Conservation (phyloP, 805 yeast species). For the Nakazawaea laoshanensis region DNA sequence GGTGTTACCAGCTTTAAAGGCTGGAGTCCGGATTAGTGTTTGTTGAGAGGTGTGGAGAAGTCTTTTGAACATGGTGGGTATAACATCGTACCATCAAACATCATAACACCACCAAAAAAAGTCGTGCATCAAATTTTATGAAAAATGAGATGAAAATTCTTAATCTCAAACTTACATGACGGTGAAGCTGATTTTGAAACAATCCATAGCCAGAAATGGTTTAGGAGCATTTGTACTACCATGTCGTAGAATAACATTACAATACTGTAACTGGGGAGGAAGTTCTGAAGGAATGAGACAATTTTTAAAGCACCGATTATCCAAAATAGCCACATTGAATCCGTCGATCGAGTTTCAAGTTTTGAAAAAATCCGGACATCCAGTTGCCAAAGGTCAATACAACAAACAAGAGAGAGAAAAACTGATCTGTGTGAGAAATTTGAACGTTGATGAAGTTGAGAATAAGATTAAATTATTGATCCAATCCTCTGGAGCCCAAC, state of each 20-base stretch:
- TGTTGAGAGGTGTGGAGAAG: slow-evolving; percentile 1
- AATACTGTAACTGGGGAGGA: slow-evolving; percentile 95
- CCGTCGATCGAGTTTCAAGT: slow-evolving; percentile 69
- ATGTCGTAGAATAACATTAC: slow-evolving; percentile 66
- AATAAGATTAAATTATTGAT: slow-evolving; percentile 56
- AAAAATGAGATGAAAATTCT: neutral
- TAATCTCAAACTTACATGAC: slow-evolving; percentile 26
- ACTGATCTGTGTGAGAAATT: slow-evolving; percentile 71
- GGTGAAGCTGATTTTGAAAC: slow-evolving; percentile 50
- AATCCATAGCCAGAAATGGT: slow-evolving; percentile 65
- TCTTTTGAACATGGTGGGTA: slow-evolving; percentile 1
- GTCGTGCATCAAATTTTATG: neutral
- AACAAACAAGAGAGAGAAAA: slow-evolving; percentile 32
- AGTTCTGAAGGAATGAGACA: slow-evolving; percentile 77
- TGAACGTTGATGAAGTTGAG: slow-evolving; percentile 51
- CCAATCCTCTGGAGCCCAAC: slow-evolving; percentile 59
- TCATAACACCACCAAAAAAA: neutral
- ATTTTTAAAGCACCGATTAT: slow-evolving; percentile 45
- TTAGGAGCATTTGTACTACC: slow-evolving; percentile 66
- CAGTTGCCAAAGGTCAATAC: slow-evolving; percentile 58
- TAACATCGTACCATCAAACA: neutral
- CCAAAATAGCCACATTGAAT: slow-evolving; percentile 47
- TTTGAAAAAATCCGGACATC: slow-evolving; percentile 72
- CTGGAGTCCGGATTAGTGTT: slow-evolving; percentile 6
- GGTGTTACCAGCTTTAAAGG: slow-evolving; percentile 24